Evolutionary conservation across 192 early-diverging fungal species (phyloP).

Genomic region (Entomortierella lignicola): DNA sequence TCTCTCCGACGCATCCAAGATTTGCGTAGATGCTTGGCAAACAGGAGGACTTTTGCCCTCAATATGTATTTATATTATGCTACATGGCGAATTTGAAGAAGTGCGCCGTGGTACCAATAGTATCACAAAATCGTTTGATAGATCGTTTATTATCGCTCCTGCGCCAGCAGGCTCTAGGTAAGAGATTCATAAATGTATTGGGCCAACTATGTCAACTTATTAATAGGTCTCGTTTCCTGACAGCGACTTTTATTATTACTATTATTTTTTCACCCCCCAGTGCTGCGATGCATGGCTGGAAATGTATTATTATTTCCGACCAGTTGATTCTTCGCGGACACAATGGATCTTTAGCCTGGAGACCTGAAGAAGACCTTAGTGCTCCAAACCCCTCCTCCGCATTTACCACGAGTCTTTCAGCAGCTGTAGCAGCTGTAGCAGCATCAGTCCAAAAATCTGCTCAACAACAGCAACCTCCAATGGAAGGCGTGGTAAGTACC

Average conservation of each 20-base stretch:
- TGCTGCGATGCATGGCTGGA: slow-evolving; percentile 35
- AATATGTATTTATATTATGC: slow-evolving; percentile 42
- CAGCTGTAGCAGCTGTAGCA: slow-evolving; percentile 1
- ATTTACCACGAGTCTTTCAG: background rate
- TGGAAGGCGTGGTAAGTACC: slow-evolving; percentile 11
- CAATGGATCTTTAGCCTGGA: slow-evolving; percentile 41
- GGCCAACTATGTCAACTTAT: background rate
- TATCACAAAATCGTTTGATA: slow-evolving; percentile 54
- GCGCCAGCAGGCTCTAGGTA: slow-evolving; percentile 53
- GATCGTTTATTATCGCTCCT: slow-evolving; percentile 60
- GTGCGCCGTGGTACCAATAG: background rate
- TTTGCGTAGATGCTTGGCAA: slow-evolving; percentile 65
- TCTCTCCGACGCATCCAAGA: slow-evolving; percentile 47
- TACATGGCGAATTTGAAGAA: slow-evolving; percentile 46
- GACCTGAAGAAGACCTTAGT: slow-evolving; percentile 12
- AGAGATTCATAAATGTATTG: background rate
- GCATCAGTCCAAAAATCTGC: background rate
- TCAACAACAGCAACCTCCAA: background rate
- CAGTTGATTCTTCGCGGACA: slow-evolving; percentile 30
- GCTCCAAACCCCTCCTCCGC: background rate
- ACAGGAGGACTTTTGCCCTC: slow-evolving; percentile 37
- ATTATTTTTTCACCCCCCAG: background rate
- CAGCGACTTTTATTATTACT: background rate
- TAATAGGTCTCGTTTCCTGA: background rate
- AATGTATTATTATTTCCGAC: slow-evolving; percentile 45